These are phyloP conservation scores for Aphanoascus verrucosus DNA, from an alignment of 2,329 filamentous ascomycete species.

Conservation along the genomic window DNA sequence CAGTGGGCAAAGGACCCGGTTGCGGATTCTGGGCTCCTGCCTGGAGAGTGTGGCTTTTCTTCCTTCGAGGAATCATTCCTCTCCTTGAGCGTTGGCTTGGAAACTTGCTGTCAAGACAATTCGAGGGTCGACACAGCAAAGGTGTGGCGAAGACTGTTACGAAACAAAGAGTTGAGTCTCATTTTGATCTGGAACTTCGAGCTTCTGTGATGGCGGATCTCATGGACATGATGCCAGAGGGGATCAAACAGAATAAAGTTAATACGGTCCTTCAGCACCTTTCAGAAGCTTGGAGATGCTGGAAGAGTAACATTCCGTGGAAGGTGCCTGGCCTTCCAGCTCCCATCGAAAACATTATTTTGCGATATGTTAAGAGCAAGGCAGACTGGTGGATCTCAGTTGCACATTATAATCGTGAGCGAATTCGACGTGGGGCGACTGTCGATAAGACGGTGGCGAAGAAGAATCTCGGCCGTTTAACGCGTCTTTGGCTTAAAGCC, in stretches of 20 bases:
- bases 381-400: conserved; percentile 99
- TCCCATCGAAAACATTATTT: conserved; percentile 95
- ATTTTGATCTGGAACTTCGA: conserved; percentile 92
- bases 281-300: conserved; percentile 97
- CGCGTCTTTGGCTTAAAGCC: conserved; percentile 90
- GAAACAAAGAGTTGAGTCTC: conserved; percentile 96
- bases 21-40: conserved; percentile 99
- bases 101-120: conserved; percentile 91
- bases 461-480: conserved; percentile 93
- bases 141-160: conserved; percentile 98
- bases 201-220: conserved; percentile 98
- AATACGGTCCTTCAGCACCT: conserved; percentile 95
- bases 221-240: conserved; percentile 99
- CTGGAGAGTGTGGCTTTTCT: conserved; percentile 98
- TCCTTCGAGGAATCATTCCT: conserved; percentile 97
- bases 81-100: conserved; percentile 94
- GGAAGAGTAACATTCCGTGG: conserved; percentile 99
- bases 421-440: conserved; percentile 88
- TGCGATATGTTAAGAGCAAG: conserved; percentile 97
- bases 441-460: conserved; percentile 99
- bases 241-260: conserved; percentile 98
- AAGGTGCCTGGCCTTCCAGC: conserved; percentile 94
- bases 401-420: conserved; percentile 95
- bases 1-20: conserved; percentile 92
- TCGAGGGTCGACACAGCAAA: conserved; percentile 96